phyloP scores from a whole-genome alignment of 116 monocot genomes.

The Papilionanthe hybrid region DNA sequence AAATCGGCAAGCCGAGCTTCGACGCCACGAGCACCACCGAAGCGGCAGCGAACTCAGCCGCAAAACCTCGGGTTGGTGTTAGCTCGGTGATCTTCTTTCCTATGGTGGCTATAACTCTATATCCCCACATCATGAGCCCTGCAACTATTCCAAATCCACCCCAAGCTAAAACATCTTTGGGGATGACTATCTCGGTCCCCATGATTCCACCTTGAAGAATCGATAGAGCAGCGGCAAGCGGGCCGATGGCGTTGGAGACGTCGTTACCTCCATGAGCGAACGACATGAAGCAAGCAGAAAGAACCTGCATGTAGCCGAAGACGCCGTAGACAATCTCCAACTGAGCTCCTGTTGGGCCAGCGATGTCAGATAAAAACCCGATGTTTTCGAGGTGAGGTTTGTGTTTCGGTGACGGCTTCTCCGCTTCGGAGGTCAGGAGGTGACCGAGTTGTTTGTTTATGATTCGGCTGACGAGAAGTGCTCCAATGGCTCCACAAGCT shows the following conservation, averaged over 20 bases:
- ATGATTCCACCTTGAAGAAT: constrained; percentile 67
- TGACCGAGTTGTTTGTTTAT: constrained; percentile 76
- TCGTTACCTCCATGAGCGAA: constrained; percentile 98
- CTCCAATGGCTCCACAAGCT: constrained; percentile 53
- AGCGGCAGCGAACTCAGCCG: constrained; percentile 94
- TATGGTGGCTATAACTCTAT: constrained; percentile 92
- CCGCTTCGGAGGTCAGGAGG: constrained; percentile 67
- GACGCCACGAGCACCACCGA: constrained; percentile 89
- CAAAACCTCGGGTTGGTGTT: constrained; percentile 92
- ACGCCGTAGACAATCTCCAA: constrained; percentile 94
- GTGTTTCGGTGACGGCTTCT: constrained; percentile 22
- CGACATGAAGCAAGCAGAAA: constrained; percentile 99
- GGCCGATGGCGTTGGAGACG: constrained; percentile 95
- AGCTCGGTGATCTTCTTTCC: constrained; percentile 96
- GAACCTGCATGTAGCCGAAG: constrained; percentile 94
- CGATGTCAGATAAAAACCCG: constrained; percentile 64
- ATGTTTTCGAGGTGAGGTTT: constrained; percentile 29
- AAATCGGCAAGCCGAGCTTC: constrained; percentile 88
- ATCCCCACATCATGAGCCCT: constrained; percentile 94
- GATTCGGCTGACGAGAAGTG: constrained; percentile 47
- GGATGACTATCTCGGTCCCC: constrained; percentile 67
- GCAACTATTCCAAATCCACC: constrained; percentile 98
- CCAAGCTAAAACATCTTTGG: constrained; percentile 90
- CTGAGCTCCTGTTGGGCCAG: constrained; percentile 88
- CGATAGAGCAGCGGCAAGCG: constrained; percentile 77